Conservation (phyloP, 345 rosid species). For the Citrus glauca region DNA sequence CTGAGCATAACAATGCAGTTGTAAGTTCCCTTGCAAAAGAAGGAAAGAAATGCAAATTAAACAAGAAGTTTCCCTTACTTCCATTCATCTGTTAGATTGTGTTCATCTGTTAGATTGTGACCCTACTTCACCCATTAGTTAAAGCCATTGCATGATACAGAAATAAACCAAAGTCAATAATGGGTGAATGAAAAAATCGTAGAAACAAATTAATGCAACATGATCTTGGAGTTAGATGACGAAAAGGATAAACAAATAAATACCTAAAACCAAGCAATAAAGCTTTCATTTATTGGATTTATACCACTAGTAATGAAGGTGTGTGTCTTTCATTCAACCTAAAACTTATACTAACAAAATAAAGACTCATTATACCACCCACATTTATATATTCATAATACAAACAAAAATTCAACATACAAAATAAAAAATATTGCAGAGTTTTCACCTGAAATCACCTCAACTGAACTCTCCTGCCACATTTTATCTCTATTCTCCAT, state of each 20-base stretch:
- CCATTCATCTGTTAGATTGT: no score
- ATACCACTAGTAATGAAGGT: slow-evolving; percentile 14
- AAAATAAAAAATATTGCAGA: slow-evolving; percentile 28
- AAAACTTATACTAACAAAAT: slow-evolving; percentile 36
- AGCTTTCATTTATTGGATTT: slow-evolving; percentile 28
- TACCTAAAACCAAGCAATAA: slow-evolving; percentile 4
- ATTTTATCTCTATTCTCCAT: slow-evolving; percentile 16
- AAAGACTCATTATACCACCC: slow-evolving; percentile 27
- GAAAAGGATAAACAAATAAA: background rate
- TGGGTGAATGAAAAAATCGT: background rate
- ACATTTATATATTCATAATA: slow-evolving; percentile 24
- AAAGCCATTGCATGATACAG: background rate
- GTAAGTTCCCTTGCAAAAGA: slow-evolving; percentile 23
- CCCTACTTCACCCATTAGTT: background rate
- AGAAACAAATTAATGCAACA: background rate
- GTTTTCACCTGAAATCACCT: slow-evolving; percentile 50
- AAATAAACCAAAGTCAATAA: background rate
- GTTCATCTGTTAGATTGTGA: background rate
- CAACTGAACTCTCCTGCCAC: slow-evolving; percentile 28
- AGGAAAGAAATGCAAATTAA: background rate
- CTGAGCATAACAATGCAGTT: slow-evolving; percentile 37
- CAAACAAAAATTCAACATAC: slow-evolving; percentile 38
- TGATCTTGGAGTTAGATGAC: background rate
- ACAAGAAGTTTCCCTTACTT: background rate
- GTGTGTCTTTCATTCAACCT: slow-evolving; percentile 28